These are phyloP conservation scores for Fusarium subtropicale DNA, from an alignment of 2,329 filamentous ascomycete genomes.

Conservation along the genomic window DNA sequence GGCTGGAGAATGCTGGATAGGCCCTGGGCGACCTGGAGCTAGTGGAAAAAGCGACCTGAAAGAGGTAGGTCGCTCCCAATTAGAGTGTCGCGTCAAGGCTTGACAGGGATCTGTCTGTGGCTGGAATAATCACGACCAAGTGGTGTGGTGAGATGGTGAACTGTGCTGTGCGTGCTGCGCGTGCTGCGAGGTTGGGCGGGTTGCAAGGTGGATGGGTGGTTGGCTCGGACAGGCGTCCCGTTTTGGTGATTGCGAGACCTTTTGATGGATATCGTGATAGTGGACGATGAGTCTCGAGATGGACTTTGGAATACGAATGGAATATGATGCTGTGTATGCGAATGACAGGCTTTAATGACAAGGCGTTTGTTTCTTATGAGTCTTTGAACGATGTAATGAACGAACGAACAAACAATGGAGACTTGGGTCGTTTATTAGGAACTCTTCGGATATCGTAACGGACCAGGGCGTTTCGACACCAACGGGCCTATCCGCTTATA, in stretches of 20 bases:
- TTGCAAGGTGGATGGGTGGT: slow-evolving; percentile 26
- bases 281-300: neutral
- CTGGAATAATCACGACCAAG: slow-evolving; percentile 21
- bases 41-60: slow-evolving; percentile 32
- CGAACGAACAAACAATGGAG: neutral
- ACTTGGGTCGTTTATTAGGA: slow-evolving; percentile 10
- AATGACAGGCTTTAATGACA: slow-evolving; percentile 12
- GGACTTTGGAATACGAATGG: neutral
- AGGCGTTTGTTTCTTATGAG: neutral
- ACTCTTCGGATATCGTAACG: neutral
- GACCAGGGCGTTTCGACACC: slow-evolving; percentile 9
- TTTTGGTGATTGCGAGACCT: slow-evolving; percentile 24
- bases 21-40: slow-evolving; percentile 23
- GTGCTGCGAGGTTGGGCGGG: slow-evolving; percentile 18
- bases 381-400: neutral
- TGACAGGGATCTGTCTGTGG: slow-evolving; percentile 37
- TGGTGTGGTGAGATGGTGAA: slow-evolving; percentile 22
- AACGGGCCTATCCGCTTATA: slow-evolving; percentile 15
- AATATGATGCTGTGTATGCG: neutral
- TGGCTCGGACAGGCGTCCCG: slow-evolving; percentile 27
- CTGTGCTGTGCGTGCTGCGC: slow-evolving; percentile 6
- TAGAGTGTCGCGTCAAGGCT: slow-evolving; percentile 19
- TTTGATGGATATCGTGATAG: slow-evolving; percentile 14
- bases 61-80: slow-evolving; percentile 34
- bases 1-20: slow-evolving; percentile 34